Evolutionary conservation across 1,139 yeast species (phyloP).

Genomic region (Ashbya aceris): DNA sequence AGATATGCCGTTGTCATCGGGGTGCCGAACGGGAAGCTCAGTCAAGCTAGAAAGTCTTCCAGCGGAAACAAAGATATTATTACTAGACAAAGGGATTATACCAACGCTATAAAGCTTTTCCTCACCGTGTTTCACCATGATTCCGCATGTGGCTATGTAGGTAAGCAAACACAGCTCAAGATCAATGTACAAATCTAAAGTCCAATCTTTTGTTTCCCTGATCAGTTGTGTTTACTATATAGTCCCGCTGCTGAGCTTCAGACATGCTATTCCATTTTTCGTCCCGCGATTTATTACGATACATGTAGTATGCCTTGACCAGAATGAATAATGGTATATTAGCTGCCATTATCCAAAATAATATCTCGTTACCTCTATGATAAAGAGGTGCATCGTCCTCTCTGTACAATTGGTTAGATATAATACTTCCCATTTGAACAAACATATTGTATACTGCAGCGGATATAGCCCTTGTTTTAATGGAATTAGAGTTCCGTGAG

Average conservation of each 20-base stretch:
- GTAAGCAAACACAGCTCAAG: too few relatives aligned
- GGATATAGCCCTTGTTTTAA: slow-evolving; percentile 48
- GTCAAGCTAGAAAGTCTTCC: too few relatives aligned
- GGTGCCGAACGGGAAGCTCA: too few relatives aligned
- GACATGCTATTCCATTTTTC: slow-evolving; percentile 36
- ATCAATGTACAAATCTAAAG: slow-evolving; percentile 26
- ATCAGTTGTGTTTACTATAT: slow-evolving; percentile 33
- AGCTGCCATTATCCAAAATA: slow-evolving; percentile 34
- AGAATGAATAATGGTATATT: slow-evolving; percentile 21
- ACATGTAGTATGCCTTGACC: slow-evolving; percentile 33
- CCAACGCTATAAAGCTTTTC: too few relatives aligned
- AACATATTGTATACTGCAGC: slow-evolving; percentile 56
- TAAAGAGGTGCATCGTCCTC: slow-evolving; percentile 50
- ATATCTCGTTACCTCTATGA: slow-evolving; percentile 42
- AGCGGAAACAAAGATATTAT: too few relatives aligned
- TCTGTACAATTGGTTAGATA: slow-evolving; percentile 33
- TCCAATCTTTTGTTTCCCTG: slow-evolving; percentile 41
- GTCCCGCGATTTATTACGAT: slow-evolving; percentile 34
- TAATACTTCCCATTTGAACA: slow-evolving; percentile 47
- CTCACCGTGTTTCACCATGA: too few relatives aligned
- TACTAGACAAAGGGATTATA: too few relatives aligned
- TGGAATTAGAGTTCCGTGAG: slow-evolving; percentile 51
- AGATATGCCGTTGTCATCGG: too few relatives aligned
- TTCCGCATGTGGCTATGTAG: too few relatives aligned
- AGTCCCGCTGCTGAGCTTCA: slow-evolving; percentile 34